Evolutionary conservation across 352 stramenopile species (phyloP).

Genomic region (Globisporangium emineosum): DNA sequence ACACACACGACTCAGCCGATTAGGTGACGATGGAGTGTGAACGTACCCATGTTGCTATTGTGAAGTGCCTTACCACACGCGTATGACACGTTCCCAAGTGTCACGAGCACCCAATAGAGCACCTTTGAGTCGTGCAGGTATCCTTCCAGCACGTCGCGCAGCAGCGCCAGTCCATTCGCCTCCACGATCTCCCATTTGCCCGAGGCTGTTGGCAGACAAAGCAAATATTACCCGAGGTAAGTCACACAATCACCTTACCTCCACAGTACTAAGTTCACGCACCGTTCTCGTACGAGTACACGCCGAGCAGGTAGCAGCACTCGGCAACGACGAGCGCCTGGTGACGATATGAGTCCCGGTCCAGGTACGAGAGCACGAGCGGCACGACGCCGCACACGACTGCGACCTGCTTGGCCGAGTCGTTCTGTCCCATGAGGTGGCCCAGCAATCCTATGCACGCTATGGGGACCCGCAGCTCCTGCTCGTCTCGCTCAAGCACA

Average conservation of each 20-base stretch:
- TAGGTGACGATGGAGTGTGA: background rate
- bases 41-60: background rate
- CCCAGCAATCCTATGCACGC: constrained; percentile 19
- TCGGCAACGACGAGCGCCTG: constrained; percentile 38
- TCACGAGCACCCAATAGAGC: constrained; percentile 56
- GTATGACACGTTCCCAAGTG: constrained; percentile 55
- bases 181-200: constrained; percentile 42
- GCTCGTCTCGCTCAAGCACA: constrained; percentile 11
- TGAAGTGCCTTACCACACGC: constrained; percentile 14
- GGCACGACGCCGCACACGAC: constrained; percentile 26
- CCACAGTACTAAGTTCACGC: constrained; percentile 10
- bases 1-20: too few species aligned
- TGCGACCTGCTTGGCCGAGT: constrained; percentile 33
- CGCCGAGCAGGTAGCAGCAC: constrained; percentile 50
- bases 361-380: constrained; percentile 30
- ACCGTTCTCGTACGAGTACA: constrained; percentile 62
- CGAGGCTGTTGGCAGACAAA: constrained; percentile 13
- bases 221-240: background rate
- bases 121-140: constrained; percentile 35
- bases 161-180: constrained; percentile 31
- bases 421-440: constrained; percentile 28
- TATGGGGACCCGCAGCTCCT: constrained; percentile 16
- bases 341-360: constrained; percentile 23
- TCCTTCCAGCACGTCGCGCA: constrained; percentile 33
- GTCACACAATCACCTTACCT: background rate